These are phyloP conservation scores for Colletotrichum sp. DNA, from an alignment of 2,329 filamentous ascomycete genomes.

Conservation along the genomic window DNA sequence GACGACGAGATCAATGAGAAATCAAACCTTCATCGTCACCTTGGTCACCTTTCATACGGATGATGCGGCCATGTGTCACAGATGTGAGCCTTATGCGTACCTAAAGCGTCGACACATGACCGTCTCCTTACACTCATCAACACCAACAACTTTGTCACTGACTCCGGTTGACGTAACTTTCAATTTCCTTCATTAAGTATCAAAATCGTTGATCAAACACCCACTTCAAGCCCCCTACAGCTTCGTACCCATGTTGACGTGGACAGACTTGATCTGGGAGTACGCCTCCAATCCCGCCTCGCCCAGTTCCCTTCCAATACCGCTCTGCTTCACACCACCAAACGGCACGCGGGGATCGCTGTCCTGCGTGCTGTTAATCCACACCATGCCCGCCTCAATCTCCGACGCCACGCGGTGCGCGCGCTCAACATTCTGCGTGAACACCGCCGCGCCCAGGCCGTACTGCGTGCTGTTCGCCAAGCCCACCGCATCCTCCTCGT, in stretches of 20 bases:
- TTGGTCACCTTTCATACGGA: accelerated
- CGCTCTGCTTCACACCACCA: constrained; percentile 53
- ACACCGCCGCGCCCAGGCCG: constrained; percentile 66
- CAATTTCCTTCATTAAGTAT: not conserved
- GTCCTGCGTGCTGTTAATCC: constrained; percentile 55
- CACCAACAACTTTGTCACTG: accelerated
- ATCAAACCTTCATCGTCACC: accelerated
- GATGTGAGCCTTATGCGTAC: not conserved
- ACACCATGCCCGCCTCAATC: constrained; percentile 66
- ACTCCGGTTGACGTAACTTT: not conserved
- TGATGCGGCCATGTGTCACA: not conserved
- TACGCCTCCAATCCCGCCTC: constrained; percentile 50
- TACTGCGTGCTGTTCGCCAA: constrained; percentile 61
- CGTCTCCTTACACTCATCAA: not conserved
- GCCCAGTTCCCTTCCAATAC: constrained; percentile 51
- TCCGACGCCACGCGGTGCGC: constrained; percentile 55
- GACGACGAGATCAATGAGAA: not conserved
- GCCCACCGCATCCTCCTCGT: constrained; percentile 45
- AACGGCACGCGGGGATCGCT: constrained; percentile 49
- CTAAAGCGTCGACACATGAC: not conserved
- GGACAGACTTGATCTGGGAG: constrained; percentile 48
- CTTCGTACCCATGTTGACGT: constrained; percentile 42
- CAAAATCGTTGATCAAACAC: not conserved
- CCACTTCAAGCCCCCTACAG: not conserved
- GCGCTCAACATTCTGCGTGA: constrained; percentile 61